Base-by-base conservation (phyloP, 208 protist genomes). In the Trypanosoma caninum region DNA sequence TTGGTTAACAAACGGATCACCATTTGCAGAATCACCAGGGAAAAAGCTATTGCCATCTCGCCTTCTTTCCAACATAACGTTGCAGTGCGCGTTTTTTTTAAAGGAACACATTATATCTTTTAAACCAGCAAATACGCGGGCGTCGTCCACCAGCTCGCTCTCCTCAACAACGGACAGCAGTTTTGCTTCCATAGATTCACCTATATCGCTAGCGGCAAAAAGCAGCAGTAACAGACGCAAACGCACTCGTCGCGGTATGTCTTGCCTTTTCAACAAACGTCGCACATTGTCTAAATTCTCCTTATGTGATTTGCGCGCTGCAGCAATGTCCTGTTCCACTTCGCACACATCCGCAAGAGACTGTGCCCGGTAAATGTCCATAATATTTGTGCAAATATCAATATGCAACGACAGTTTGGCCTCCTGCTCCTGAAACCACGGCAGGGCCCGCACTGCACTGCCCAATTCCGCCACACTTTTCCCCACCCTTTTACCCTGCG, bases 301-400 rank as follows among this genome's bases (percentile, higher is more conserved):
- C 54, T 87, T 88, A 65, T 87, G 82, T 1, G 69, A 42, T 27
- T 69, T 73, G 6, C 77, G 64, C 14, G 59, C 65, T 18, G 70
- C 69, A 30, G 74, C 74, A 18, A 89, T 74, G 64, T 85, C 75
- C 41, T 87, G 79, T 70, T 92, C 85, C n/a, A 87, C 47, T 60
- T 84, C 81, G 53, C 80, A 84, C 23, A 89, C 66, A 40, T 73
- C 74, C 14, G 61, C 60, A 46, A 92, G 69, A 22, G 72, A 67
- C 64, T 82, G 60, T 47, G 76, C 59, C 45, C 65, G 72, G 70
- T 87, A 92, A 46, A 71, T 30, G 22, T 78, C 59, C 75, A 85
- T 87, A 28, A 92, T 65, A 34, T 78, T 88, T 16, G 78, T 84
- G 67, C 80, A 88, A 40, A 92, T 88, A 65, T 92, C 84, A 54